phyloP scores from a whole-genome alignment of 106 monocot species.

The Vanilla planifolia region DNA sequence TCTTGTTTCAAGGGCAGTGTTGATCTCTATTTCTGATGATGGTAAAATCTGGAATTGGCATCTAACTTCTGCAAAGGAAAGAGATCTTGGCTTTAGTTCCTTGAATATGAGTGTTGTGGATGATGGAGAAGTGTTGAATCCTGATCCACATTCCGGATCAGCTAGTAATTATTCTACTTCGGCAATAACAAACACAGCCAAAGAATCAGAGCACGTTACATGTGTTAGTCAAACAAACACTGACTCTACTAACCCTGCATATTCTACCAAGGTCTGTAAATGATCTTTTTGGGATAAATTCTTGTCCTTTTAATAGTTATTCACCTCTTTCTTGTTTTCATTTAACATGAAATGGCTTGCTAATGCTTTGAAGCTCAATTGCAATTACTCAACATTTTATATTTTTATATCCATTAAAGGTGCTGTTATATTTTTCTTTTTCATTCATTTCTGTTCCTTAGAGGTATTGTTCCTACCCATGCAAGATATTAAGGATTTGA shows the following conservation, averaged over 20 bases:
- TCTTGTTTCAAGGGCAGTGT: slow-evolving; percentile 28
- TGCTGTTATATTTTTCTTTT: no score
- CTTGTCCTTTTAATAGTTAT: background rate
- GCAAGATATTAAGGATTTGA: no score
- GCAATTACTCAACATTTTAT: no score
- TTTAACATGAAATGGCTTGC: background rate
- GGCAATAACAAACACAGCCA: slow-evolving; percentile 3
- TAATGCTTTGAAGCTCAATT: no score
- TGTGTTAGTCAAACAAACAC: background rate
- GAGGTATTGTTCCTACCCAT: no score
- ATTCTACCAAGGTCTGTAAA: slow-evolving; percentile 42
- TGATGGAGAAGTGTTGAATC: slow-evolving; percentile 11
- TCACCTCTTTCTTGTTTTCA: background rate
- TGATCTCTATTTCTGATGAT: slow-evolving; percentile 90
- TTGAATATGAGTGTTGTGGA: slow-evolving; percentile 15
- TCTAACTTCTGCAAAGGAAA: slow-evolving; percentile 39
- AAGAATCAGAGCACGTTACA: slow-evolving; percentile 19
- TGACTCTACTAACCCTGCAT: slow-evolving; percentile 10
- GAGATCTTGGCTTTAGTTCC: slow-evolving; percentile 7
- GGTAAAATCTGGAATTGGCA: slow-evolving; percentile 95
- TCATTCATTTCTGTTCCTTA: no score
- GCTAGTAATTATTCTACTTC: slow-evolving; percentile 20
- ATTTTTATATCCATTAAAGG: no score
- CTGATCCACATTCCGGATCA: slow-evolving; percentile 10
- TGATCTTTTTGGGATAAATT: background rate